Evolutionary conservation across 2,329 filamentous ascomycete species (phyloP).

Genomic region (Aspergillus sp.): DNA sequence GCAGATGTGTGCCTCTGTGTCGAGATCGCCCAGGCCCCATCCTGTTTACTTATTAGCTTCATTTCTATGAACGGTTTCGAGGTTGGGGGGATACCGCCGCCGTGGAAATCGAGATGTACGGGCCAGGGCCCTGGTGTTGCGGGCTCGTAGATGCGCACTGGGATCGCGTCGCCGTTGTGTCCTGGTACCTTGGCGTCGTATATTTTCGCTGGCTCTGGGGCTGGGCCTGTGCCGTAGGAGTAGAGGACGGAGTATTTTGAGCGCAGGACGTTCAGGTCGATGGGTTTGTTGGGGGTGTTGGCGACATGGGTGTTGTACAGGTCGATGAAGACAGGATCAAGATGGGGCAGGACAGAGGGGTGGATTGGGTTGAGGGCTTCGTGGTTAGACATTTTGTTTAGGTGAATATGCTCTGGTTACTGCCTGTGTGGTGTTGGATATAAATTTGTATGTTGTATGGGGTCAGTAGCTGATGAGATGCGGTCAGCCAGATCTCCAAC

Average conservation of each 20-base stretch:
- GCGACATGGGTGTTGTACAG: conserved; percentile 51
- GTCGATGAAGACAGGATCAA: conserved; percentile 50
- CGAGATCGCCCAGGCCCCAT: conserved; percentile 49
- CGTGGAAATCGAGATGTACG: conserved; percentile 52
- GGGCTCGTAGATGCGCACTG: conserved; percentile 49
- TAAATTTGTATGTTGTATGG: too few relatives aligned
- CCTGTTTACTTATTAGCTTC: conserved; percentile 28
- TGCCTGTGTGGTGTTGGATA: too few relatives aligned
- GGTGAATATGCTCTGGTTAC: too few relatives aligned
- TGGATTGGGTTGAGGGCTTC: conserved; percentile 52
- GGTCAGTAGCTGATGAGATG: too few relatives aligned
- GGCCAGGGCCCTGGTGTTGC: conserved; percentile 43
- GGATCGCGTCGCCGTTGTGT: conserved; percentile 32
- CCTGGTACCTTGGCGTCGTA: conserved; percentile 41
- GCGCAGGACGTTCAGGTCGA: conserved; percentile 42
- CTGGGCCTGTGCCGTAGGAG: conserved; percentile 46
- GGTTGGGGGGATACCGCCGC: conserved; percentile 46
- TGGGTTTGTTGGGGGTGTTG: conserved; percentile 41
- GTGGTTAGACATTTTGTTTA: conserved; percentile 23
- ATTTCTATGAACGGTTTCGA: too few relatives aligned
- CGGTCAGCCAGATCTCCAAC: too few relatives aligned
- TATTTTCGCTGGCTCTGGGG: conserved; percentile 41
- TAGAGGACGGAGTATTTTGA: conserved; percentile 47
- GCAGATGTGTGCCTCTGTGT: background rate
- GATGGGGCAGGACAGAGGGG: conserved; percentile 46